Evolutionary conservation across 495 filamentous ascomycete species (phyloP).

Genomic region (Chaetomium fimeti): DNA sequence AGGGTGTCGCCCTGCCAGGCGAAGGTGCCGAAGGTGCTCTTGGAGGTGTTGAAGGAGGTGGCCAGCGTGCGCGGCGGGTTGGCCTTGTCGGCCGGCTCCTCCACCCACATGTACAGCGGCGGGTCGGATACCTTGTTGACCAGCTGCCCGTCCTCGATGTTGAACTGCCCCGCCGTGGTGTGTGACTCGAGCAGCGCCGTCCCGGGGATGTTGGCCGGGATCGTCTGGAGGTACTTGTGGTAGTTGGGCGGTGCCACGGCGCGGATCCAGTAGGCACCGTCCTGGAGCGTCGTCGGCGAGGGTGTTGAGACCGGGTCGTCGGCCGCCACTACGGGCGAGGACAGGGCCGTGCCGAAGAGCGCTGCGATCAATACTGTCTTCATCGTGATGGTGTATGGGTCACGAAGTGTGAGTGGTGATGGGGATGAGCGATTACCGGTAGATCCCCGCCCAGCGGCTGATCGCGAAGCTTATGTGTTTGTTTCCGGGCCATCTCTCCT

Average conservation of each 20-base stretch:
- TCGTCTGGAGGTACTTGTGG: slow-evolving; percentile 63
- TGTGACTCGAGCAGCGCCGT: slow-evolving; percentile 52
- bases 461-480: neutral
- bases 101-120: slow-evolving; percentile 46
- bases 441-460: neutral
- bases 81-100: slow-evolving; percentile 50
- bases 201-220: slow-evolving; percentile 47
- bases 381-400: slow-evolving; percentile 7
- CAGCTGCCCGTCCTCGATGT: slow-evolving; percentile 56
- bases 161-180: slow-evolving; percentile 60
- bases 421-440: neutral
- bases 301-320: slow-evolving; percentile 22
- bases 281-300: slow-evolving; percentile 42
- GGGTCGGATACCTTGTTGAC: slow-evolving; percentile 50
- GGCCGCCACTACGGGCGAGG: slow-evolving; percentile 22
- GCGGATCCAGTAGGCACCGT: slow-evolving; percentile 60
- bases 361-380: slow-evolving; percentile 20
- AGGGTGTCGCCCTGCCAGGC: slow-evolving; percentile 57
- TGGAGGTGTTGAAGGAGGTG: slow-evolving; percentile 51
- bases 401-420: neutral
- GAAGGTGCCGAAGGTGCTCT: slow-evolving; percentile 59
- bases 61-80: slow-evolving; percentile 46
- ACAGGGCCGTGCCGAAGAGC: slow-evolving; percentile 24
- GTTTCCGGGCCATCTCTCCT: neutral
- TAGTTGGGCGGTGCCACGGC: slow-evolving; percentile 59